A percentile compares a stretch with the other conserved stretches of the same genome.
Evolutionary conservation across 2,329 filamentous ascomycete genomes (phyloP).

Genomic region (Fusarium clavum): DNA sequence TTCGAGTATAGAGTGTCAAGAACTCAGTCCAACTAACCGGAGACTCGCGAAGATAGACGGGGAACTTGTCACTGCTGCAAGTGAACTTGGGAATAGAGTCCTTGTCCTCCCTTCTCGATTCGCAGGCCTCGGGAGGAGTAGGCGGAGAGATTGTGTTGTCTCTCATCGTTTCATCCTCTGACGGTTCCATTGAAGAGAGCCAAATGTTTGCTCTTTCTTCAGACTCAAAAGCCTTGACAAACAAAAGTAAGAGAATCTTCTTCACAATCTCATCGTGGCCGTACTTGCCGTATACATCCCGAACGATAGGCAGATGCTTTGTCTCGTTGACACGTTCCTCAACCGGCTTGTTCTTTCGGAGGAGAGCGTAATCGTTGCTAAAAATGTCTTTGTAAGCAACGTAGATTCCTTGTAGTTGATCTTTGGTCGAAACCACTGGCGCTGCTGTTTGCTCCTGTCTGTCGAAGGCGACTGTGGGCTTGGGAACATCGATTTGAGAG

Average conservation of each 20-base stretch:
- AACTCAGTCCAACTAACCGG: background rate
- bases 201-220: too few species aligned
- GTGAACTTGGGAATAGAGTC: background rate
- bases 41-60: background rate
- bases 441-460: background rate
- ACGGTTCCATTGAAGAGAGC: background rate
- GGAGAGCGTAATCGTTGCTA: too few species aligned
- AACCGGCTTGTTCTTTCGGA: too few species aligned
- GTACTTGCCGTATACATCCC: too few species aligned
- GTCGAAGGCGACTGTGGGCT: background rate
- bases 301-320: too few species aligned
- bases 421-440: background rate
- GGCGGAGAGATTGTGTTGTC: background rate
- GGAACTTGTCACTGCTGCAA: background rate
- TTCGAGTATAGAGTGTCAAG: background rate
- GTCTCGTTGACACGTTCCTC: too few species aligned
- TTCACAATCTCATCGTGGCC: too few species aligned
- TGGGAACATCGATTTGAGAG: background rate
- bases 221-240: too few species aligned
- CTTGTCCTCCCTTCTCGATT: too few species aligned
- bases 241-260: too few species aligned
- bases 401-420: background rate
- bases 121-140: too few species aligned
- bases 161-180: background rate
- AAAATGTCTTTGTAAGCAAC: too few species aligned